Base-by-base conservation (phyloP, 805 yeast species). In the Lipomyces starkeyi region DNA sequence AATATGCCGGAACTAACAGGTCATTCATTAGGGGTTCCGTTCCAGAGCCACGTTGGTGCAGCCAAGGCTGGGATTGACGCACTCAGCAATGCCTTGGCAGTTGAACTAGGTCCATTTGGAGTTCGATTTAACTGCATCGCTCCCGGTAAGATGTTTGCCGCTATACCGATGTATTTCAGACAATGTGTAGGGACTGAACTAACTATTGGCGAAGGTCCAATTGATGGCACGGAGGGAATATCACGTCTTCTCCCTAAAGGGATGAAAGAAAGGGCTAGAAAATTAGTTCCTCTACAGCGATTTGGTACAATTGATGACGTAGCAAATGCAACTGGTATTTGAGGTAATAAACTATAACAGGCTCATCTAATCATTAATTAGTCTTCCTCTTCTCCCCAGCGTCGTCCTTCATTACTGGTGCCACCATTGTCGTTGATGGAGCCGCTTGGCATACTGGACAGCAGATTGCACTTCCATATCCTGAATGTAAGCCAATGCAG, bases 1-100 rank as follows among this genome's bases (percentile, higher is more conserved):
- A 17, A n/a, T 17, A n/a, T 27, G 25, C 17, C 35, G n/a, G n/a
- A 37, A 20, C 29, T 58, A 14, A 14, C 34, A 22, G n/a, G 7
- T 29, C 32, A 5, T 34, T 20, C 87, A 90, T 6, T 37, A 59
- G 69, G 69, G 6, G 66, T 67, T 35, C 97, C 97, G 14, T 87
- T 90, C 81, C 98, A 94, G 79, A 75, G 87, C 5, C 98, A 94
- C 75, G 97, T 93, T 2, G 89, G 93, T 5, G 97, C 98, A 0
- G 98, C 98, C 2, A 94, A 94, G 79, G 97, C 98, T 0, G 98
- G 97, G 32, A 84, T 94, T 55, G 98, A 94, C 77, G 96, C 97
- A 2, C 81, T 93, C 49, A 87, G 91, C 34, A 88, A 89, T 71
- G 89, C 93, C 1, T 79, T 93, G 67, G 97, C 97, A 1, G 95